A percentile compares a stretch with the other conserved stretches of the same genome.
phyloP scores from a whole-genome alignment of 495 filamentous ascomycete genomes.

The Acidiella bohemica region DNA sequence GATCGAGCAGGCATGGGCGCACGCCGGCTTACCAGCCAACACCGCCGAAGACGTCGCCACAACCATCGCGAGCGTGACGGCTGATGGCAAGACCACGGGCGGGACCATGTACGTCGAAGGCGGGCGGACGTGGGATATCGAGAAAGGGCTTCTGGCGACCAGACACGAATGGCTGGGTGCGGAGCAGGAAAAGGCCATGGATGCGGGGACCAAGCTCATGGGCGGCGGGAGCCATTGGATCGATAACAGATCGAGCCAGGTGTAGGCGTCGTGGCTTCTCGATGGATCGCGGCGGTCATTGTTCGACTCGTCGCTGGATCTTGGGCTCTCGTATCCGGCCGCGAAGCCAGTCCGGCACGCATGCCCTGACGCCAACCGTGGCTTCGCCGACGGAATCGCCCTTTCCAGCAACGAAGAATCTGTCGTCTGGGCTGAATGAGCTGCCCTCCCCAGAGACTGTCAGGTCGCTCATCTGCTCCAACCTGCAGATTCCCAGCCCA shows the following conservation, averaged over 20 bases:
- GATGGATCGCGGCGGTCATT: background rate
- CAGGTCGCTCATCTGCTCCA: conserved; percentile 80
- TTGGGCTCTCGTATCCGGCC: conserved; percentile 15
- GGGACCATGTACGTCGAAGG: conserved; percentile 16
- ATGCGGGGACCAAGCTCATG: conserved; percentile 12
- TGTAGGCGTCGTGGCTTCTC: background rate
- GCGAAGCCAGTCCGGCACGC: conserved; percentile 65
- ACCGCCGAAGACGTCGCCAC: conserved; percentile 32
- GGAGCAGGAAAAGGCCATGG: conserved; percentile 10
- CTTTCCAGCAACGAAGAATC: conserved; percentile 38
- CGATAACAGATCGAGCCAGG: conserved; percentile 4
- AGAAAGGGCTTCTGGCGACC: conserved; percentile 10
- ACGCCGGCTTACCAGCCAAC: conserved; percentile 36
- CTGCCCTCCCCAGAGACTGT: conserved; percentile 47
- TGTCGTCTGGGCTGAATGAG: conserved; percentile 37
- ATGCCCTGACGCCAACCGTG: conserved; percentile 59
- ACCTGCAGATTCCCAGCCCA: conserved; percentile 71
- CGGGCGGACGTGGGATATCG: conserved; percentile 16
- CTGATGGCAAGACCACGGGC: conserved; percentile 13
- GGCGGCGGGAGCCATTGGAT: conserved; percentile 16
- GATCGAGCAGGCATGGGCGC: conserved; percentile 32
- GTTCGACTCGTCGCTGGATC: conserved; percentile 17
- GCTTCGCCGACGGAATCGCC: conserved; percentile 18
- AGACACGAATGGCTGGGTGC: conserved; percentile 16
- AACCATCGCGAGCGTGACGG: conserved; percentile 23